Base-by-base conservation (phyloP, 139 green algal species). In the Chlorella sp. region DNA sequence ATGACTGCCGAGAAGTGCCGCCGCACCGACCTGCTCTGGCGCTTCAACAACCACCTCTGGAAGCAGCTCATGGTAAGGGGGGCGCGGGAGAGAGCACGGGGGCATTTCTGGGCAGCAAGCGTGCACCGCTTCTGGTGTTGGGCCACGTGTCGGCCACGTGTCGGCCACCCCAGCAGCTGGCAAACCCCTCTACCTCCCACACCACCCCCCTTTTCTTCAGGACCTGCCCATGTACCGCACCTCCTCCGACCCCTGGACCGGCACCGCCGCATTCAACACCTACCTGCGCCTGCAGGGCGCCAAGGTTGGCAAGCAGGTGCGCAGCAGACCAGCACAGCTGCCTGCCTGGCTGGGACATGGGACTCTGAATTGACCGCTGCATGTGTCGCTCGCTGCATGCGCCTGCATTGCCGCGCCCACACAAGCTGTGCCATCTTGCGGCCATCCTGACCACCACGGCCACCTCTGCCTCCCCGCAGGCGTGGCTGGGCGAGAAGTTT, bases 291-390 rank as follows among this genome's bases (percentile, higher is more conserved):
- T 24, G 41, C 72, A 46, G 72, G 72, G 72, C 40, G 72, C 41
- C 43, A 54, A 77, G 34, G 41, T 77, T 22, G 72, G 72, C 72
- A 73, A 73, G 34, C 67, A 73, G 67, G 67, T 73, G 67, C n/a
- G 67, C 26, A 60, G n/a, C n/a, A n/a, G n/a, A n/a, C n/a, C n/a
- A n/a, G n/a, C n/a, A n/a, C n/a, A n/a, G n/a, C n/a, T n/a, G n/a
- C n/a, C n/a, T n/a, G n/a, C n/a, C n/a, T n/a, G n/a, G n/a, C n/a
- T n/a, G n/a, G n/a, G n/a, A n/a, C n/a, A n/a, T n/a, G n/a, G 8
- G 26, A 8, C 62, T 14, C 24, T 34, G 26, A n/a, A n/a, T n/a
- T n/a, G n/a, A n/a, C 62, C 62, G 24, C 22, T 69, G 62, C 62
- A 14, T 8, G 16, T 69, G 24, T 20, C 22, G 24, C 62, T 34